Percentiles rank a stretch among this genome's conserved stretches.
These are phyloP conservation scores for Asclepias syriaca DNA, from an alignment of 257 asterid genomes.

Conservation along the genomic window DNA sequence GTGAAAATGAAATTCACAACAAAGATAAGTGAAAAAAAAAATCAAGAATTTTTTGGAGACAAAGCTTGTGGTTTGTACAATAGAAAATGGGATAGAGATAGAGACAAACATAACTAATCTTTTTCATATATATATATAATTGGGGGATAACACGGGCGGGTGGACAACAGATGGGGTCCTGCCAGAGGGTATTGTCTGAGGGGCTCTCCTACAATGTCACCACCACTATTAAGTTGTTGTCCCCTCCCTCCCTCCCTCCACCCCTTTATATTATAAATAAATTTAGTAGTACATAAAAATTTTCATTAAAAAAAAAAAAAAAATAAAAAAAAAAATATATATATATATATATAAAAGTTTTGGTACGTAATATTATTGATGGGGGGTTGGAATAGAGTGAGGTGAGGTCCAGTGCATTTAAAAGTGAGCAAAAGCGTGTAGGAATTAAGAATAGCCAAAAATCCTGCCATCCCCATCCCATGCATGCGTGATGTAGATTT, in stretches of 20 bases:
- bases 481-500: constrained; percentile 8
- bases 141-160: constrained; percentile 6
- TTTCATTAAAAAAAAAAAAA: no score
- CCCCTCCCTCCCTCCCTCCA: constrained; percentile 19
- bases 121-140: neutral
- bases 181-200: constrained; percentile 28
- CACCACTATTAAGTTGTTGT: constrained; percentile 16
- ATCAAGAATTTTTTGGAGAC: neutral
- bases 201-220: constrained; percentile 36
- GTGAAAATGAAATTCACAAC: no score
- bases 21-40: neutral
- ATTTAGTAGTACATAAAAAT: no score
- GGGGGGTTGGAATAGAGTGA: no score
- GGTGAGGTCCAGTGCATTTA: no score
- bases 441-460: neutral
- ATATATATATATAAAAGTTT: no score
- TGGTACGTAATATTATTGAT: no score
- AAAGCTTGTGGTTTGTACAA: constrained; percentile 14
- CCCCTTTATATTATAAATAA: no score
- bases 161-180: constrained; percentile 19
- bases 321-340: no score
- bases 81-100: neutral
- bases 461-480: neutral
- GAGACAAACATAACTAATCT: constrained; percentile 8
- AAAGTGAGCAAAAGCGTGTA: neutral